These are phyloP conservation scores for Penicillium sp. DNA, from an alignment of 2,329 filamentous ascomycete species.

Conservation along the genomic window DNA sequence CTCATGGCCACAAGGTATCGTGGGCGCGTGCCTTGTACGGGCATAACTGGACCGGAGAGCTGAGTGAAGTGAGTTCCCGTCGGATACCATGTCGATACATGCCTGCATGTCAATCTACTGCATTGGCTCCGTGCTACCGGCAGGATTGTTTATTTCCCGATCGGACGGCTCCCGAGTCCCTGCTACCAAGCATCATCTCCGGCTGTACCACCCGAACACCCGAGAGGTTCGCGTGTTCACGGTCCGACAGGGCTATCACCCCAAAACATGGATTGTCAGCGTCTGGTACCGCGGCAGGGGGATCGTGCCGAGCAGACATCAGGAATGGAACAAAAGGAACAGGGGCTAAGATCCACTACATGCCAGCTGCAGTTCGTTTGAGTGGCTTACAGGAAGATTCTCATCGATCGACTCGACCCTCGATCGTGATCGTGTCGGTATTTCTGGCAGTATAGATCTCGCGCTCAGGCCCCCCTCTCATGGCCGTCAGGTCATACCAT, in stretches of 20 bases:
- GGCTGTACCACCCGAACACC: constrained; percentile 12
- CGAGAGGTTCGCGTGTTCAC: constrained; percentile 10
- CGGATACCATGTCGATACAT: not conserved
- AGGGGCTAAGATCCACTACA: not conserved
- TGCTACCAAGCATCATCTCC: not conserved
- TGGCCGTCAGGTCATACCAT: not conserved
- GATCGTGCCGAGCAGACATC: not conserved
- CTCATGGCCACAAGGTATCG: not conserved
- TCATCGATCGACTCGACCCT: not conserved
- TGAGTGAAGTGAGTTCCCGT: not conserved
- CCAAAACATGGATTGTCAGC: constrained; percentile 19
- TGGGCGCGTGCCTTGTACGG: not conserved
- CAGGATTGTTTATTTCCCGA: not conserved
- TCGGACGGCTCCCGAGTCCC: not conserved
- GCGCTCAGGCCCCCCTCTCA: not conserved
- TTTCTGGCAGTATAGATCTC: not conserved
- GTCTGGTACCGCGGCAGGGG: constrained; percentile 15
- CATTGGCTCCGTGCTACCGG: not conserved
- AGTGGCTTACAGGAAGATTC: not conserved
- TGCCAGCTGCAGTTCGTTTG: not conserved
- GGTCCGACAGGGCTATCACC: constrained; percentile 10
- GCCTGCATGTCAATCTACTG: not conserved
- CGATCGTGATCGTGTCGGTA: not conserved
- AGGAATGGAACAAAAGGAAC: constrained; percentile 7
- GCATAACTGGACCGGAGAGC: not conserved